phyloP scores from a whole-genome alignment of 2,329 filamentous ascomycete species.

The Cladorrhinum sp. region DNA sequence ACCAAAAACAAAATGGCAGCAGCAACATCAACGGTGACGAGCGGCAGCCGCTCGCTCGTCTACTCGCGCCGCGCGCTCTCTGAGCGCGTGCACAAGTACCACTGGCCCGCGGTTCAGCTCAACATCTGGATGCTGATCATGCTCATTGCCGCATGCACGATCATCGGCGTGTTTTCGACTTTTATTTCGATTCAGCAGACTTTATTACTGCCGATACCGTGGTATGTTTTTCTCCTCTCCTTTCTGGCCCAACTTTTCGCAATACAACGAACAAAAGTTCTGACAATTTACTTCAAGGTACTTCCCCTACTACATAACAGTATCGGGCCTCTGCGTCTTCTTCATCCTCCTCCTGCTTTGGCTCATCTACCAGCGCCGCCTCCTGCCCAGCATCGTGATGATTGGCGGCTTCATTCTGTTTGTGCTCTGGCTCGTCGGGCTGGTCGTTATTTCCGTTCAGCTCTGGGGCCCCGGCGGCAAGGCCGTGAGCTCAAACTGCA shows the following conservation, averaged over 20 bases:
- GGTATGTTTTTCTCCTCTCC: conserved; percentile 43
- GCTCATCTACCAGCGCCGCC: conserved; percentile 58
- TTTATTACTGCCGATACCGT: conserved; percentile 54
- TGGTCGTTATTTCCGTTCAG: conserved; percentile 60
- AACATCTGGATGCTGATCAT: conserved; percentile 68
- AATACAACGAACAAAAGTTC: not conserved
- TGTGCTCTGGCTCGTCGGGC: conserved; percentile 64
- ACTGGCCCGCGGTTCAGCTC: conserved; percentile 66
- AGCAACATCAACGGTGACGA: conserved; percentile 40
- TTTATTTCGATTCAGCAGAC: conserved; percentile 59
- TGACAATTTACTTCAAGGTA: conserved; percentile 50
- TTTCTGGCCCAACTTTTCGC: not conserved
- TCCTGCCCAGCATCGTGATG: conserved; percentile 61
- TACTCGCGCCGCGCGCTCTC: conserved; percentile 40
- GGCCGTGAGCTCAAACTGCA: conserved; percentile 58
- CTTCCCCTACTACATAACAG: conserved; percentile 64
- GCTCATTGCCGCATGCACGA: conserved; percentile 55
- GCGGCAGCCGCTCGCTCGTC: conserved; percentile 38
- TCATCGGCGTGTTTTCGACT: conserved; percentile 59
- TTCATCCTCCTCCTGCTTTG: conserved; percentile 66
- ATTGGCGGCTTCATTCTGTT: conserved; percentile 65
- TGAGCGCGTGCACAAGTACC: conserved; percentile 56
- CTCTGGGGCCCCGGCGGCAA: conserved; percentile 59
- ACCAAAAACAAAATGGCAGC: conserved; percentile 32
- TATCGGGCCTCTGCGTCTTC: conserved; percentile 56